Percentiles rank a stretch among this genome's conserved stretches.
phyloP scores from a whole-genome alignment of 345 rosid species.

The rapeseed (Brassica napus) region DNA sequence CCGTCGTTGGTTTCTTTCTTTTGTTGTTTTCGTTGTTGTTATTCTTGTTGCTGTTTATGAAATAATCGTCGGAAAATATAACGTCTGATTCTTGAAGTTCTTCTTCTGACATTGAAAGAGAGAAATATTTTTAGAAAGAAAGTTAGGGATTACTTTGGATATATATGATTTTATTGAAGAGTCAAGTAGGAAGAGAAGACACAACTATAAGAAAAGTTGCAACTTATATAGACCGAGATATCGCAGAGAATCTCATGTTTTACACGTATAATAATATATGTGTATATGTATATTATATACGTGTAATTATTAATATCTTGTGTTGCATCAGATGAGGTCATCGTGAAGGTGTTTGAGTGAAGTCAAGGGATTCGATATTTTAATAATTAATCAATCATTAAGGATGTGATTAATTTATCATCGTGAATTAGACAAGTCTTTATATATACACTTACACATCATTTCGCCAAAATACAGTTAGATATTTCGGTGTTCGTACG shows the following conservation, averaged over 20 bases:
- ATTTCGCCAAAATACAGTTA: neutral
- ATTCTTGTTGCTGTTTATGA: neutral
- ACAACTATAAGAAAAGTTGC: neutral
- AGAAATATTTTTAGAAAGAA: neutral
- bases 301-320: constrained; percentile 25
- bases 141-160: neutral
- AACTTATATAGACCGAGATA: constrained; percentile 33
- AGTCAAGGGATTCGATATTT: constrained; percentile 45
- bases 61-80: constrained; percentile 41
- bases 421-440: constrained; percentile 18
- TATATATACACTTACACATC: constrained; percentile 9
- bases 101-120: constrained; percentile 47
- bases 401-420: constrained; percentile 10
- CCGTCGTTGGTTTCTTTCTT: constrained; percentile 26
- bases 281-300: constrained; percentile 3
- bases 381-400: constrained; percentile 30
- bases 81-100: constrained; percentile 64
- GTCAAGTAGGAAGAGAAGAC: constrained; percentile 9
- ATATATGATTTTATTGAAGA: constrained; percentile 5
- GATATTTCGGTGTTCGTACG: neutral
- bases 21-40: constrained; percentile 4
- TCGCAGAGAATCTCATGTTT: constrained; percentile 38
- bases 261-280: constrained; percentile 17
- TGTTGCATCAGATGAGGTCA: constrained; percentile 50
- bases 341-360: constrained; percentile 48